Conservation (phyloP, 2,329 filamentous ascomycete species). For the Paracoccidioides brasiliensis region DNA sequence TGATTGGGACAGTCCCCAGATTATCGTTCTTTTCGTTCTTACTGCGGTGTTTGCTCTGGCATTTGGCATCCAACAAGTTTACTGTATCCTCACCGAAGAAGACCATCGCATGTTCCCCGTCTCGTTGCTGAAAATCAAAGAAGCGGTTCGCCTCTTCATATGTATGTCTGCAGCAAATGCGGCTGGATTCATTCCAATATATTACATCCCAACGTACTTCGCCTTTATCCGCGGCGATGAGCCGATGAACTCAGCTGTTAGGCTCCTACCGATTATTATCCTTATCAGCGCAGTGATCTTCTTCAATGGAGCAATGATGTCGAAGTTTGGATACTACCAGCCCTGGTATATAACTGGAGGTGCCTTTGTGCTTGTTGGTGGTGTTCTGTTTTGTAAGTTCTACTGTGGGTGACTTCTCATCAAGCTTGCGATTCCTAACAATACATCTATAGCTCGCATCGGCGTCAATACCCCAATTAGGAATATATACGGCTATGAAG, state of each 20-base stretch:
- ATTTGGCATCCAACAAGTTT: constrained; percentile 35
- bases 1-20: constrained; percentile 33
- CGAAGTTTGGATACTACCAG: constrained; percentile 14
- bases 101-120: constrained; percentile 38
- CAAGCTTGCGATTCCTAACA: neutral
- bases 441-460: neutral
- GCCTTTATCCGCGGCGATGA: constrained; percentile 37
- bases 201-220: constrained; percentile 44
- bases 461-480: constrained; percentile 6
- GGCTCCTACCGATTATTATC: constrained; percentile 21
- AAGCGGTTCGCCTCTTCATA: constrained; percentile 33
- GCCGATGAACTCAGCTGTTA: constrained; percentile 17
- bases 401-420: neutral
- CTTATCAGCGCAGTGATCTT: constrained; percentile 13
- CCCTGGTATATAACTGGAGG: constrained; percentile 17
- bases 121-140: constrained; percentile 29
- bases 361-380: constrained; percentile 13
- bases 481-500: constrained; percentile 17
- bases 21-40: constrained; percentile 37
- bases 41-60: constrained; percentile 32
- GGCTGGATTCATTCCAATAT: constrained; percentile 30
- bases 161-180: constrained; percentile 23
- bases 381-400: constrained; percentile 10
- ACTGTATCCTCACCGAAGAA: constrained; percentile 30
- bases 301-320: constrained; percentile 13